Evolutionary conservation across 305 asterid species (phyloP).

Genomic region (Euphrasia arctica): DNA sequence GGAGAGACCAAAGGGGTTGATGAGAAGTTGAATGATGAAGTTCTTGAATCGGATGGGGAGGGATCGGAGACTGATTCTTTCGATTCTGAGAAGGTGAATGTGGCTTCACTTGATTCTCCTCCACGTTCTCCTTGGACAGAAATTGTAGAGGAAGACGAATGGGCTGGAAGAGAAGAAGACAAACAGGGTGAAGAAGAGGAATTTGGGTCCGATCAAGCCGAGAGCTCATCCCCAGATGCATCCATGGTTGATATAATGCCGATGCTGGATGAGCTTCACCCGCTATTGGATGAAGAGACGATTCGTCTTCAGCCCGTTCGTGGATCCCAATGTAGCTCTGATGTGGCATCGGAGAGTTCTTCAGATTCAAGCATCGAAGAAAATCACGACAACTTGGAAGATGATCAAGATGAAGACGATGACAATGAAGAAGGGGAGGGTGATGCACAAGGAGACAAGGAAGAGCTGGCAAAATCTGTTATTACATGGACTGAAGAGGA

Average conservation of each 20-base stretch:
- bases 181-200: slow-evolving; percentile 50
- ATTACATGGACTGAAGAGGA: slow-evolving; percentile 97
- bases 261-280: slow-evolving; percentile 93
- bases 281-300: slow-evolving; percentile 65
- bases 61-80: slow-evolving; percentile 64
- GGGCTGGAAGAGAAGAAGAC: slow-evolving; percentile 35
- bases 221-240: slow-evolving; percentile 95
- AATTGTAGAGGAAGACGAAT: slow-evolving; percentile 28
- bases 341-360: slow-evolving; percentile 49
- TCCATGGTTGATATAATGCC: slow-evolving; percentile 93
- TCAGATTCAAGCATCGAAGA: slow-evolving; percentile 42
- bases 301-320: slow-evolving; percentile 39
- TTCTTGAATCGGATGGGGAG: slow-evolving; percentile 53
- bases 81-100: slow-evolving; percentile 71
- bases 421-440: slow-evolving; percentile 69
- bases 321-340: slow-evolving; percentile 45
- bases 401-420: slow-evolving; percentile 35
- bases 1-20: slow-evolving; percentile 34
- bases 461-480: slow-evolving; percentile 50
- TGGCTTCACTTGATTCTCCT: slow-evolving; percentile 66
- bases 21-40: slow-evolving; percentile 39
- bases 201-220: slow-evolving; percentile 73
- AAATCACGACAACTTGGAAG: slow-evolving; percentile 46
- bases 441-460: slow-evolving; percentile 44
- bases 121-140: slow-evolving; percentile 75